Evolutionary conservation across 371 early-diverging fungal species (phyloP), one percentile per base, ranked within the genome.

Genomic region (Dichotomocladium elegans): DNA sequence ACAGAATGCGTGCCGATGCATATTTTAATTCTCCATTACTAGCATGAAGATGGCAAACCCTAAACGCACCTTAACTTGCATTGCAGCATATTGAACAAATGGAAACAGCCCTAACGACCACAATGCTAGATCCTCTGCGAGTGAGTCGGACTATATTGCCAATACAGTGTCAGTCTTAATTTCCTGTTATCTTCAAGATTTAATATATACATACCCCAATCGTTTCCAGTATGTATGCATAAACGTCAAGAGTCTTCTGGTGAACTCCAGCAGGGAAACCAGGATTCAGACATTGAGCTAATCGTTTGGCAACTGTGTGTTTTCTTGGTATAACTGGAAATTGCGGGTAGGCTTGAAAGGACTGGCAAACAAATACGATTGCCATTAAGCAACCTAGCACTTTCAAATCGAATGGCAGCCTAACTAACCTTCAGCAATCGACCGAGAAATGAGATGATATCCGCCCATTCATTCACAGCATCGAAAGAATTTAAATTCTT

Each of bases 191-290:
- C 29, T 28, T 46, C n/a, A n/a, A 8, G 15, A 10, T 21, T 44
- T 26, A 22, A 1, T 1, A 4, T 3, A 17, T 27, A 58, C 70
- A 46, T 81, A 89, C 91, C 24, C 91, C 92, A 55, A 93, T 89
- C 26, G 84, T 88, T 15, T 86, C 74, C 50, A 98, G 83, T n/a
- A 99, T 83, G 43, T 88, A 85, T 3, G 76, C 80, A 67, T 99
- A 99, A 1, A 94, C 89, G 49, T 93, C 90, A 41, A 99, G 60
- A 3, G 96, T 89, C 70, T 97, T 99, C 64, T 92, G 94, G 68
- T 99, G 99, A 15, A 99, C 98, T 17, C 99, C 99, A 21, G 97
- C 89, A 8, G 99, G 99, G n/a, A 99, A 79, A 14, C 93, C 94
- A 11, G 98, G 99, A 64, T 99, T 98, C 47, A 99, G 82, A 55